Conservation (phyloP, 73 alveolate species). For the Stentor coeruleus region DNA sequence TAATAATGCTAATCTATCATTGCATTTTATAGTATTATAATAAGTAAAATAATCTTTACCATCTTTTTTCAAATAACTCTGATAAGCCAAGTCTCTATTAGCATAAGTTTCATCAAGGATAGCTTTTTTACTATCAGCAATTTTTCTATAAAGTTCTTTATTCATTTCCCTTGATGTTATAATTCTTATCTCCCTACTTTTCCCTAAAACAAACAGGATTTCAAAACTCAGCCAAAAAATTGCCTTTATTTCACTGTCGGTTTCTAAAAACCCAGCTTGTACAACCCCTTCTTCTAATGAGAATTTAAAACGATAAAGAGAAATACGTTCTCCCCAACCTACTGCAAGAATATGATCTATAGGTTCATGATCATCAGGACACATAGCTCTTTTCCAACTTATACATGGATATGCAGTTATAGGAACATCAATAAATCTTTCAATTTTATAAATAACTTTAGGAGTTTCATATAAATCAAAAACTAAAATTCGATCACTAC, state of each 20-base stretch:
- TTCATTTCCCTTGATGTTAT: background rate
- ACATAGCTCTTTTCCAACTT: background rate
- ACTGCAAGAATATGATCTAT: background rate
- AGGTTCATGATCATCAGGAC: background rate
- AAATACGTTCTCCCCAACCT: background rate
- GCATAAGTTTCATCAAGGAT: conserved; percentile 15
- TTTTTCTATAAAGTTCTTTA: background rate
- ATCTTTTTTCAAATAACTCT: background rate
- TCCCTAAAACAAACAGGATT: background rate
- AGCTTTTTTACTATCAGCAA: background rate
- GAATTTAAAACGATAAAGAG: background rate
- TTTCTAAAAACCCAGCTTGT: background rate
- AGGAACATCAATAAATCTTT: background rate
- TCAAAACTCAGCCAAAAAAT: background rate
- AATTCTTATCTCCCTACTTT: background rate
- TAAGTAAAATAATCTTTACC: conserved; percentile 19
- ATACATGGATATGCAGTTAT: background rate
- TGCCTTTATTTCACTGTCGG: background rate
- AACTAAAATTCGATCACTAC: background rate
- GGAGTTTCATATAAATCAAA: background rate
- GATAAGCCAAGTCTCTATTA: conserved; percentile 16
- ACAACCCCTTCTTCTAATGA: background rate
- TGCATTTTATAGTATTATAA: background rate
- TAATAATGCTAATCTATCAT: background rate
- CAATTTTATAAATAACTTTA: background rate